Evolutionary conservation across 2,329 filamentous ascomycete genomes (phyloP), one percentile per base, ranked within the genome.

Genomic region (Purpureocillium takamizusanense): DNA sequence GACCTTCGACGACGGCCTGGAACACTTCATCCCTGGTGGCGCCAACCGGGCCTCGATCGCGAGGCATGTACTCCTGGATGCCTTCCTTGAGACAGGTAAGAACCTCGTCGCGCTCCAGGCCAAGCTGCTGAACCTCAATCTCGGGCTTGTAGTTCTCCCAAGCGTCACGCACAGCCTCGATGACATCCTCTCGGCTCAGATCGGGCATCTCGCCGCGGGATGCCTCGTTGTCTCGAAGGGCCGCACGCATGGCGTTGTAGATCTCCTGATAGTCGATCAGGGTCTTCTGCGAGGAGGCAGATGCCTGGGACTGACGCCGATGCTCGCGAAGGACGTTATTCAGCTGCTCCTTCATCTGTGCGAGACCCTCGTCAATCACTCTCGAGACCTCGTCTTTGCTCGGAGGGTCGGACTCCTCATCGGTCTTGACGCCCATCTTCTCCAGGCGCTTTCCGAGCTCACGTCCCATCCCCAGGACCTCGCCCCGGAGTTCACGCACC

Each of bases 111-210:
- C 87, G 76, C 57, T 95, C 90, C 1, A 97, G 69, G 2, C 89
- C 90, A 45, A 94, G 84, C 51, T 94, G 87, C 50, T 95, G 83
- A 4, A 94, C 73, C 50, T 94, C 83, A 36, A 95, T 87, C 51
- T 95, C 87, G 1, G 90, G 90, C 61, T 94, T 94, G 63, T 94
- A 94, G 38, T 81, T 86, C 55, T 95, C 90, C 78, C 88, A 94
- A 1, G 89, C 90, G 49, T 95, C 88, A 49, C 81, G 81, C 12
- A 97, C 84, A 3, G 89, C 88, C 21, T 84, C 75, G 2, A 97
- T 74, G 28, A 97, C 86, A 42, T 94, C 86, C 35, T 95, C 86
- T 47, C 84, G 78, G 50, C 79, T 81, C 34, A 86, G 62, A 37
- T 63, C 60, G 3, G 56, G 62, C 37, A 68, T 50, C 4, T 59